A percentile compares a stretch with the other conserved stretches of the same genome.
These are phyloP conservation scores for Plasmodium inui DNA, from an alignment of 169 alveolate species.

Conservation along the genomic window DNA sequence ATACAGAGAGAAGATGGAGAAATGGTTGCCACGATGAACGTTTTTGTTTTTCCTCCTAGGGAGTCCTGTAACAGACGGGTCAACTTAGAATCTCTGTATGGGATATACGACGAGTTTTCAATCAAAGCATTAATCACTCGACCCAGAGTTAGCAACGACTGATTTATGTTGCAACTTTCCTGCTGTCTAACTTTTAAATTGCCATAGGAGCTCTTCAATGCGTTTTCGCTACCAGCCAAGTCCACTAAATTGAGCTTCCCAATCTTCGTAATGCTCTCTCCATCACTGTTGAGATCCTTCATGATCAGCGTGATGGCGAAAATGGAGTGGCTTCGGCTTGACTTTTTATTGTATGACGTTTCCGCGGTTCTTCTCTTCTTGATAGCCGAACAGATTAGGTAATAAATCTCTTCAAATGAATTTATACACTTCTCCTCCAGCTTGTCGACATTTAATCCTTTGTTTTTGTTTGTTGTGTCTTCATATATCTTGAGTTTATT, in stretches of 20 bases:
- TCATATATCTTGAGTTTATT: slow-evolving; percentile 79
- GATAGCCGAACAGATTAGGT: slow-evolving; percentile 87
- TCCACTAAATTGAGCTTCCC: slow-evolving; percentile 95
- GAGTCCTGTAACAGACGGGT: slow-evolving; percentile 94
- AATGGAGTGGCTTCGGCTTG: slow-evolving; percentile 93
- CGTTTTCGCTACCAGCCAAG: slow-evolving; percentile 96
- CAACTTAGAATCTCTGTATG: slow-evolving; percentile 96
- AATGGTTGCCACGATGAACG: slow-evolving; percentile 94
- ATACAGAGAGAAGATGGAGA: slow-evolving; percentile 92
- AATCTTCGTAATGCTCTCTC: slow-evolving; percentile 88
- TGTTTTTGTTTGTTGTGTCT: slow-evolving; percentile 79
- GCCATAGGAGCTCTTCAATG: slow-evolving; percentile 89
- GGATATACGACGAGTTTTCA: slow-evolving; percentile 92
- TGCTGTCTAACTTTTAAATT: slow-evolving; percentile 90
- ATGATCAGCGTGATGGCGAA: slow-evolving; percentile 91
- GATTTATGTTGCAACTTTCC: slow-evolving; percentile 94
- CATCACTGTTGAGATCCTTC: slow-evolving; percentile 88
- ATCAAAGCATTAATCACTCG: slow-evolving; percentile 93
- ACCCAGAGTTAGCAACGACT: slow-evolving; percentile 91
- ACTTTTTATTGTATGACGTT: slow-evolving; percentile 89
- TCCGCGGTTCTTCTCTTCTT: slow-evolving; percentile 91
- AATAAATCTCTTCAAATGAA: slow-evolving; percentile 89
- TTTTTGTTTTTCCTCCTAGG: slow-evolving; percentile 96
- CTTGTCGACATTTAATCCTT: slow-evolving; percentile 86
- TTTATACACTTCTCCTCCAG: slow-evolving; percentile 89